Percentiles rank a stretch among this genome's conserved stretches.
phyloP scores from a whole-genome alignment of 805 yeast genomes.

The Saturnispora sekii region DNA sequence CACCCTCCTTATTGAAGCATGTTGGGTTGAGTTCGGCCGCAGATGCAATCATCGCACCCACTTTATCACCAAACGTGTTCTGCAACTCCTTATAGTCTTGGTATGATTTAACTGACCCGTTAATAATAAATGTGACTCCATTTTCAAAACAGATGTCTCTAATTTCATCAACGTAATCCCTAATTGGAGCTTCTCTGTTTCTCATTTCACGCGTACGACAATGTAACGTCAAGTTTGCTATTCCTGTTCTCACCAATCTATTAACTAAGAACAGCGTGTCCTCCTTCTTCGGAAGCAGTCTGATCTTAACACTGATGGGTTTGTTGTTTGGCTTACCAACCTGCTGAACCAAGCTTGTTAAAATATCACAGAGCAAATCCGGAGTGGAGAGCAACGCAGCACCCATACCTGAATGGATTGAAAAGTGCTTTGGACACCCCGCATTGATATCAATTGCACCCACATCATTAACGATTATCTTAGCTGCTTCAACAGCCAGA shows the following conservation, averaged over 20 bases:
- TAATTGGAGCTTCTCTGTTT: constrained; percentile 70
- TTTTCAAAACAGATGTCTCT: constrained; percentile 49
- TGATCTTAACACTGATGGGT: constrained; percentile 85
- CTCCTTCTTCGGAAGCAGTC: constrained; percentile 58
- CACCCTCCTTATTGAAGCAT: constrained; percentile 42
- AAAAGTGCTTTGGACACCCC: constrained; percentile 96
- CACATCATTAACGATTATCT: constrained; percentile 72
- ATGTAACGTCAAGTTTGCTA: constrained; percentile 77
- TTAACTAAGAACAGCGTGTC: constrained; percentile 52
- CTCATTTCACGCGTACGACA: constrained; percentile 88
- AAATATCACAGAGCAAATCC: constrained; percentile 61
- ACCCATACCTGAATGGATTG: constrained; percentile 95
- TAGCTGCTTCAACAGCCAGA: constrained; percentile 83
- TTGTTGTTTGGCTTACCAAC: constrained; percentile 72
- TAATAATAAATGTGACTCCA: constrained; percentile 65
- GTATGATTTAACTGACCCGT: constrained; percentile 61
- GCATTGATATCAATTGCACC: constrained; percentile 90
- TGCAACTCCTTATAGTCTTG: constrained; percentile 46
- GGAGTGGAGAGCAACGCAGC: constrained; percentile 85
- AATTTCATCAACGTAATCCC: constrained; percentile 57
- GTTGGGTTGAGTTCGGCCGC: constrained; percentile 84
- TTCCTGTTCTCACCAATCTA: constrained; percentile 64
- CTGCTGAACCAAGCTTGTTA: constrained; percentile 57
- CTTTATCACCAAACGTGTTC: constrained; percentile 39
- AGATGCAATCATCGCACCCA: constrained; percentile 94